Conservation (phyloP, 2,329 filamentous ascomycete species). For the Sporothrix sp. region DNA sequence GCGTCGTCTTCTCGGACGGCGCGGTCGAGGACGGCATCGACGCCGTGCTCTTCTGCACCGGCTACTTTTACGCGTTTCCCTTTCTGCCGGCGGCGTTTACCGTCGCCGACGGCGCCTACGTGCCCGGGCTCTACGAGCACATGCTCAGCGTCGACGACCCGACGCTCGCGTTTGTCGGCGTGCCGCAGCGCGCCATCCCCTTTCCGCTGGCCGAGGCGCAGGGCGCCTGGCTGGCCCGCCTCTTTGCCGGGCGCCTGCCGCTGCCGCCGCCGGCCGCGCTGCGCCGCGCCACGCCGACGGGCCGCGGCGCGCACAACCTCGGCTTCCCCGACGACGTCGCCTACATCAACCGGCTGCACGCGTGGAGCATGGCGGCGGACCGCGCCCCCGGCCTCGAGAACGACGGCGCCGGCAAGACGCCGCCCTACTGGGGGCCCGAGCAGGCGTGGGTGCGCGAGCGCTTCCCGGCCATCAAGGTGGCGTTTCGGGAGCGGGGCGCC, state of each 20-base stretch:
- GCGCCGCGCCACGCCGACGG: neutral
- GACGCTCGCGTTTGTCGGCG: conserved; percentile 52
- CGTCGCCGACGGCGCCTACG: conserved; percentile 36
- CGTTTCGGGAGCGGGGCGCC: conserved; percentile 28
- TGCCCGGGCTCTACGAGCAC: conserved; percentile 30
- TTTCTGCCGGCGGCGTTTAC: conserved; percentile 54
- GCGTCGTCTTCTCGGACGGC: conserved; percentile 52
- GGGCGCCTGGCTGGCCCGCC: conserved; percentile 53
- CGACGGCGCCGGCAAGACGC: conserved; percentile 28
- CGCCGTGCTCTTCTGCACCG: conserved; percentile 58
- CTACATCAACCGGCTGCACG: conserved; percentile 49
- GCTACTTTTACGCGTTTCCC: conserved; percentile 60
- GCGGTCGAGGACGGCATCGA: conserved; percentile 47
- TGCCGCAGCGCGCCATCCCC: conserved; percentile 60
- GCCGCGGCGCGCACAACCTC: conserved; percentile 27
- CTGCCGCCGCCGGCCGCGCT: conserved; percentile 34
- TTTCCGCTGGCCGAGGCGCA: conserved; percentile 64
- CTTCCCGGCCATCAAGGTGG: conserved; percentile 33
- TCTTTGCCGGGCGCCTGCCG: conserved; percentile 52
- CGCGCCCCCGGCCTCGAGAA: conserved; percentile 25
- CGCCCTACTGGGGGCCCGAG: conserved; percentile 32
- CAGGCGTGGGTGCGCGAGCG: conserved; percentile 31
- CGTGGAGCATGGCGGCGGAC: conserved; percentile 35
- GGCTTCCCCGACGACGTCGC: conserved; percentile 44
- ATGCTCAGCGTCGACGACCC: conserved; percentile 63